Percentiles rank a stretch among this genome's conserved stretches.
phyloP scores from a whole-genome alignment of 441 rosid species.

The Populus hybrid region DNA sequence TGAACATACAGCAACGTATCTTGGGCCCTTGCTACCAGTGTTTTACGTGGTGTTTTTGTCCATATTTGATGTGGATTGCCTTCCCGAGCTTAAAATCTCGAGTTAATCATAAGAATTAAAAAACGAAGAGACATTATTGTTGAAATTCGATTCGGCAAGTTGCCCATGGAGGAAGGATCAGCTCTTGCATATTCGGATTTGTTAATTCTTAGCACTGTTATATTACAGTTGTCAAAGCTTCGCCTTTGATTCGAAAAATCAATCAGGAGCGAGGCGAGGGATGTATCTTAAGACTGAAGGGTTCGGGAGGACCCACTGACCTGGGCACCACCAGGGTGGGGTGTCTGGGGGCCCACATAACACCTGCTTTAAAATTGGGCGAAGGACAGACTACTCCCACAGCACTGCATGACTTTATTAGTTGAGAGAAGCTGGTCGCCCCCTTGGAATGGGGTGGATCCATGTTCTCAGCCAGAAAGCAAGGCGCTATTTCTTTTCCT shows the following conservation, averaged over 20 bases:
- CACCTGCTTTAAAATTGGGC: constrained; percentile 12
- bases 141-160: too few species aligned
- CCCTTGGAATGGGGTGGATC: constrained; percentile 41
- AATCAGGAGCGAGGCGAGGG: constrained; percentile 21
- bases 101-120: too few species aligned
- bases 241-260: constrained; percentile 29
- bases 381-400: constrained; percentile 26
- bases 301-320: constrained; percentile 14
- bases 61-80: too few species aligned
- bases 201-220: not conserved
- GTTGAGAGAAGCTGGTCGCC: constrained; percentile 34
- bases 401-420: constrained; percentile 46
- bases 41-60: not conserved
- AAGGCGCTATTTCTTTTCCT: not conserved
- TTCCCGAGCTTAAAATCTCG: not conserved
- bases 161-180: not conserved
- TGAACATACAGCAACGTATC: not conserved
- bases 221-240: not conserved
- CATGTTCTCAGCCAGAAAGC: constrained; percentile 34
- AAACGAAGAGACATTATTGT: too few species aligned
- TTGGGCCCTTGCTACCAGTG: not conserved
- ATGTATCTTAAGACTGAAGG: constrained; percentile 11
- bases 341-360: constrained; percentile 16
- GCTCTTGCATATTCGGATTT: not conserved
- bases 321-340: constrained; percentile 17